Conservation (phyloP, 768 basidiomycete genomes). For the Boletus rubropictus region DNA sequence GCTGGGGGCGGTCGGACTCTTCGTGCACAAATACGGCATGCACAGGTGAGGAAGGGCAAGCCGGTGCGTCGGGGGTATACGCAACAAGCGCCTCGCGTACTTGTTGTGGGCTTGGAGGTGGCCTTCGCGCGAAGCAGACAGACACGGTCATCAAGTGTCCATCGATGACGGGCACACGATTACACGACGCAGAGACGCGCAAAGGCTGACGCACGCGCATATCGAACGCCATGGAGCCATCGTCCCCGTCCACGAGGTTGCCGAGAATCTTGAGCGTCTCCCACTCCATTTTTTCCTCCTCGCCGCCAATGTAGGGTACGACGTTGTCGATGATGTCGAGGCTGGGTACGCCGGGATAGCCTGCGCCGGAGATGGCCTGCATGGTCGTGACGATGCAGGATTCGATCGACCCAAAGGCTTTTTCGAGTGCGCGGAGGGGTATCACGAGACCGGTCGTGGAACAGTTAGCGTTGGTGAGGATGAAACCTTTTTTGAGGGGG, state of each 20-base stretch:
- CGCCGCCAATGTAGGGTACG: conserved; percentile 88
- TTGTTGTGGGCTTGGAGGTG: conserved; percentile 82
- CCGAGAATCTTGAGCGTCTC: conserved; percentile 97
- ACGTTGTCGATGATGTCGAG: conserved; percentile 96
- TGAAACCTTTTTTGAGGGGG: conserved; percentile 77
- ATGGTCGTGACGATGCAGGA: conserved; percentile 88
- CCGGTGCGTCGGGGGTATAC: conserved; percentile 72
- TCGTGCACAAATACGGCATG: conserved; percentile 90
- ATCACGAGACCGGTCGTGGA: conserved; percentile 91
- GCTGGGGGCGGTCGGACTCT: conserved; percentile 89
- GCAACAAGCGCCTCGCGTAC: conserved; percentile 73
- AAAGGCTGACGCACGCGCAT: conserved; percentile 77
- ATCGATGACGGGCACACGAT: conserved; percentile 92
- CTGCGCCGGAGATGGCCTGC: conserved; percentile 96
- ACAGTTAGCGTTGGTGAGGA: conserved; percentile 98
- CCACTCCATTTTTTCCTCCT: conserved; percentile 99
- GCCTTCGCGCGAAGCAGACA: conserved; percentile 71
- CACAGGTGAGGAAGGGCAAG: conserved; percentile 79
- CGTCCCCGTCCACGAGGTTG: conserved; percentile 55
- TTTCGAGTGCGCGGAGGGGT: conserved; percentile 86
- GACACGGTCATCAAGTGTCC: conserved; percentile 92
- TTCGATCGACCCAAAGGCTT: conserved; percentile 90
- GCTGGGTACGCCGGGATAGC: conserved; percentile 90
- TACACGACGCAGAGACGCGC: conserved; percentile 89
- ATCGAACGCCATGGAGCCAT: conserved; percentile 64